Base-by-base conservation (phyloP, 2,329 filamentous ascomycete species). In the Coniochaeta ligniaria region DNA sequence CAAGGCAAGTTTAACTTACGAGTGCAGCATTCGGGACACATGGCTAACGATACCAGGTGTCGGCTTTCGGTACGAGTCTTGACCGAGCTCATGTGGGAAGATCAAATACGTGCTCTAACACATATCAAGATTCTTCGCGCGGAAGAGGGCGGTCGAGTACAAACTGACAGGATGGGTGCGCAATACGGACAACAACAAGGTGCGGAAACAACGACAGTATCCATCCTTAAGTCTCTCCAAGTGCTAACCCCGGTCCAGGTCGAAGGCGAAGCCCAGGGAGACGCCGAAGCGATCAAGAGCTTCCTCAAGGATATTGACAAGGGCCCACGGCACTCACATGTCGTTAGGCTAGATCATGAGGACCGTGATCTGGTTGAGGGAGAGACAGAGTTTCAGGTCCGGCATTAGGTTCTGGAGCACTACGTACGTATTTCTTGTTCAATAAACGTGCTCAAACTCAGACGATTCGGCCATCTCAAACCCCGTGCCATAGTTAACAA, bases 221-320 rank as follows among this genome's bases (percentile, higher is more conserved):
- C 28, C 5, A 9, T 31, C 28, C 9, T 9, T 9, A 31, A 9
- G 9, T 31, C 9, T 31, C 28, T 31, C 9, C 28, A 31, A 31
- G 28, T 31, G 28, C 28, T 31, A 9, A 31, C 28, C 5, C 28
- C 28, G 28, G 28, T 9, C 8, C 55, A 96, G 91, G 93, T 98
- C 55, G 86, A 91, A 70, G 94, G 94, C 28, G 93, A 97, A 75
- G 92, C 88, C 6, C 94, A 98, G 72, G 93, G 92, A 33, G 79
- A 83, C 1, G 80, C 86, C 1, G 81, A 85, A 0, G 75, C 81
- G 2, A 72, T 98, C 28, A 75, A 85, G 59, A 83, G 85, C 60
- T 89, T 97, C 65, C 76, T 96, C 38, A 84, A 88, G 66, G 86
- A 91, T 63, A 77, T 97, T 55, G 83, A 92, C 68, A 82, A 85